Evolutionary conservation across 106 monocot species (phyloP).

Genomic region (Posidonia australis): DNA sequence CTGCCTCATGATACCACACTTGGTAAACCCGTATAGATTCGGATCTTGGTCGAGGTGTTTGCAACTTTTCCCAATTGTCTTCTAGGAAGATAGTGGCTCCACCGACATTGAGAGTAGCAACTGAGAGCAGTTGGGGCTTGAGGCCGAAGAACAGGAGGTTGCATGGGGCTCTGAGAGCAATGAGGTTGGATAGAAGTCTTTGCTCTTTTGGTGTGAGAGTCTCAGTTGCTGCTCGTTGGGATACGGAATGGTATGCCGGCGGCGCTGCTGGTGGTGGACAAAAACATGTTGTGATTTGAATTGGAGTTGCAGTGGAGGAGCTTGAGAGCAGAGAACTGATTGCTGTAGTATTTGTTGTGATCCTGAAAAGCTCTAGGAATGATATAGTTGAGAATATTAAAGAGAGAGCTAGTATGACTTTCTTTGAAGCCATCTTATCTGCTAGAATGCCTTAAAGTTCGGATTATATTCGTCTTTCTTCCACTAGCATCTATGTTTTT

Average conservation of each 20-base stretch:
- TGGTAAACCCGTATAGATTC: conserved; percentile 11
- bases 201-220: conserved; percentile 33
- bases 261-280: background rate
- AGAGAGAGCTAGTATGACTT: conserved; percentile 17
- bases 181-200: too few species aligned
- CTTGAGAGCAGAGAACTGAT: background rate
- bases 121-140: too few species aligned
- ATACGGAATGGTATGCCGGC: too few species aligned
- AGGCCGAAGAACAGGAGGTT: too few species aligned
- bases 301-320: too few species aligned
- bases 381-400: conserved; percentile 32
- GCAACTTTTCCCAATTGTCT: conserved; percentile 18
- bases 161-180: too few species aligned
- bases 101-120: too few species aligned
- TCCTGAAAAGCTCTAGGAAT: conserved; percentile 30
- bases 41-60: background rate
- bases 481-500: background rate
- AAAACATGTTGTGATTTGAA: background rate
- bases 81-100: too few species aligned
- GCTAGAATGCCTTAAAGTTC: background rate
- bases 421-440: conserved; percentile 25
- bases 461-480: background rate
- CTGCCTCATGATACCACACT: conserved; percentile 16
- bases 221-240: too few species aligned
- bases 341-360: conserved; percentile 15